phyloP scores from a whole-genome alignment of 2,329 filamentous ascomycete species.

The Lasiodiplodia citricola region DNA sequence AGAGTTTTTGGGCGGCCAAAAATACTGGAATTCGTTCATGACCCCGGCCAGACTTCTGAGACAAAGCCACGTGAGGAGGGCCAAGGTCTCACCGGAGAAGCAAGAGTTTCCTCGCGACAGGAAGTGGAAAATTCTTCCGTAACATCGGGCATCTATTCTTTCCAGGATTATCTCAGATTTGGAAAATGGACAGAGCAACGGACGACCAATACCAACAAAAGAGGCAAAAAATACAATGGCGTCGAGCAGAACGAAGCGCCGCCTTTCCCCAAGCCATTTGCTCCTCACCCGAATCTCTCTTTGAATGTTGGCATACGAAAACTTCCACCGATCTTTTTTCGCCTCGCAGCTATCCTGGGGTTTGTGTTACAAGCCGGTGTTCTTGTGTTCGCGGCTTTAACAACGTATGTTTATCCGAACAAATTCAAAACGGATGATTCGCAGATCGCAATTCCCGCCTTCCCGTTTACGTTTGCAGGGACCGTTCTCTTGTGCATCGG shows the following conservation, averaged over 20 bases:
- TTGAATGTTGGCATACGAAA: slow-evolving; percentile 29
- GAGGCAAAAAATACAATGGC: background rate
- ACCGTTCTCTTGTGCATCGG: background rate
- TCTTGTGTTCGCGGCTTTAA: background rate
- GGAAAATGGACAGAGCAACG: background rate
- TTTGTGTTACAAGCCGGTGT: background rate
- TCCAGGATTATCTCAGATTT: background rate
- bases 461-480: background rate
- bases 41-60: slow-evolving; percentile 8
- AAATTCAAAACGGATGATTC: background rate
- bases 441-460: background rate
- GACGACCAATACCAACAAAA: too few relatives aligned
- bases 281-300: slow-evolving; percentile 24
- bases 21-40: slow-evolving; percentile 40
- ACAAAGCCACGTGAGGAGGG: too few relatives aligned
- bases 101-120: too few relatives aligned
- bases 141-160: background rate
- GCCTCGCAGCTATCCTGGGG: background rate
- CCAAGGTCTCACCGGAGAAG: too few relatives aligned
- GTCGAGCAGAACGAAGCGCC: too few relatives aligned
- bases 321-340: background rate
- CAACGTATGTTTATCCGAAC: background rate
- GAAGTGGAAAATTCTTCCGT: too few relatives aligned
- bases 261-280: background rate
- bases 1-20: slow-evolving; percentile 42